Conservation (phyloP, 257 asterid species). For the Thymus quinquecostatus region DNA sequence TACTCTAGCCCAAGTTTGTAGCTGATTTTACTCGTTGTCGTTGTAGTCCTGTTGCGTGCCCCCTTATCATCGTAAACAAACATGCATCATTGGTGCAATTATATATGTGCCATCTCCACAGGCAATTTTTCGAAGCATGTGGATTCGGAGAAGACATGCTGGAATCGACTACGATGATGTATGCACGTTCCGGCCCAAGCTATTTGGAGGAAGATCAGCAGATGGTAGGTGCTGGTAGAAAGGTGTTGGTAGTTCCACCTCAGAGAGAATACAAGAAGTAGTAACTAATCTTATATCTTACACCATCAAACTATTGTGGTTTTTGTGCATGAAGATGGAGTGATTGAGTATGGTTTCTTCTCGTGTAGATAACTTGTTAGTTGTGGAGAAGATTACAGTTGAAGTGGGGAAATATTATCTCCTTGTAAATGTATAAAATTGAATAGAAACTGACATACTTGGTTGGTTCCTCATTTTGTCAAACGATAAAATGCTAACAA, state of each 20-base stretch:
- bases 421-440: too few relatives aligned
- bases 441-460: too few relatives aligned
- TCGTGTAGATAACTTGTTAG: too few relatives aligned
- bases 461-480: too few relatives aligned
- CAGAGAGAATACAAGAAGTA: conserved; percentile 31
- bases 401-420: too few relatives aligned
- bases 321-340: too few relatives aligned
- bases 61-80: not conserved
- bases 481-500: too few relatives aligned
- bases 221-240: conserved; percentile 61
- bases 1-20: too few relatives aligned
- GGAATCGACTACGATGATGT: conserved; percentile 87
- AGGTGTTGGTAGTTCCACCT: conserved; percentile 60
- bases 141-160: conserved; percentile 80
- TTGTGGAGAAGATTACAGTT: too few relatives aligned
- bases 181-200: conserved; percentile 44
- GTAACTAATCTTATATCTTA: not conserved
- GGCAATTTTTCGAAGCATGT: conserved; percentile 67
- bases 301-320: too few relatives aligned
- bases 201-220: conserved; percentile 36
- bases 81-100: not conserved
- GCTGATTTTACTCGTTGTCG: too few relatives aligned
- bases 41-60: not conserved
- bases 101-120: conserved; percentile 23
- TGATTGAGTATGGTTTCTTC: too few relatives aligned